Evolutionary conservation across 2,329 filamentous ascomycete genomes (phyloP).

Genomic region (Arthrocladium fulminans): DNA sequence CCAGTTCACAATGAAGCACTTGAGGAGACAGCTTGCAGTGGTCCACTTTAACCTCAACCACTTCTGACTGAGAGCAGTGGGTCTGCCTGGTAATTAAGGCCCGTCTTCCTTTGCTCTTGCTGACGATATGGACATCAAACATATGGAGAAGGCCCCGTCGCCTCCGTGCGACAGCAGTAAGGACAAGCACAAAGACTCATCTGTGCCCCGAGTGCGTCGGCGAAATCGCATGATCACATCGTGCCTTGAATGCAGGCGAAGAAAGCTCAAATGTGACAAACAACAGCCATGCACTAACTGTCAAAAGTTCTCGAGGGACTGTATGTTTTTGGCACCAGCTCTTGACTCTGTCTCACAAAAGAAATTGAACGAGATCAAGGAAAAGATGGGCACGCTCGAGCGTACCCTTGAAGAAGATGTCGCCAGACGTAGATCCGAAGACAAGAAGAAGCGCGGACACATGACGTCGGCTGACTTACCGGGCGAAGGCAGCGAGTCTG

Average conservation of each 20-base stretch:
- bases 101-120: background rate
- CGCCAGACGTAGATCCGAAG: constrained; percentile 28
- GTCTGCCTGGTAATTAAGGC: too few relatives aligned
- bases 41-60: too few relatives aligned
- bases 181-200: background rate
- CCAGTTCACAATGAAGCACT: too few relatives aligned
- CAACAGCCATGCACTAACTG: constrained; percentile 59
- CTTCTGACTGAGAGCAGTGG: too few relatives aligned
- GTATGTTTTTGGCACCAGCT: constrained; percentile 56
- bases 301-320: constrained; percentile 44
- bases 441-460: constrained; percentile 35
- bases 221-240: constrained; percentile 60
- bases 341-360: constrained; percentile 62
- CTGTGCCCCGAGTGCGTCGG: constrained; percentile 35
- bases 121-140: background rate
- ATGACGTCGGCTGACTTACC: constrained; percentile 27
- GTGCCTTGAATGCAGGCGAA: constrained; percentile 61
- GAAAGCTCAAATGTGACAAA: constrained; percentile 74
- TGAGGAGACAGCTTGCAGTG: too few relatives aligned
- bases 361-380: constrained; percentile 67
- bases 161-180: background rate
- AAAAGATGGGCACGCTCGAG: constrained; percentile 65
- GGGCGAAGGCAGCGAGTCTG: constrained; percentile 46
- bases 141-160: background rate
- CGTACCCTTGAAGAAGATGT: constrained; percentile 61